Evolutionary conservation across 768 basidiomycete species (phyloP), one percentile per base, ranked within the genome.

Genomic region (Thelephora aurantiotincta): DNA sequence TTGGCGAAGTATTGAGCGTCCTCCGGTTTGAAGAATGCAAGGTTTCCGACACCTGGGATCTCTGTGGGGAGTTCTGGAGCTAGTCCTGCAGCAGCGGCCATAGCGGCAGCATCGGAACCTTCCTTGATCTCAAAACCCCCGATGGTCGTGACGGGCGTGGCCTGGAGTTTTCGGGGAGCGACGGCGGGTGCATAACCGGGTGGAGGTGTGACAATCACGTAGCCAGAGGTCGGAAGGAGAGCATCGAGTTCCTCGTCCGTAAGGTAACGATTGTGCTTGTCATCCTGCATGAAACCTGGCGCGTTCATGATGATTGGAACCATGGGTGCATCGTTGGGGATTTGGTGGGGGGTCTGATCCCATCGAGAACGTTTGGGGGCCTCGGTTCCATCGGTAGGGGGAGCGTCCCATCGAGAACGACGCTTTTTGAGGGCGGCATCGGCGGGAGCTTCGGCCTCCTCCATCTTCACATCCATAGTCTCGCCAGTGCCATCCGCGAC

Each of bases 1-100:
- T 97, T 96, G 46, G 91, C 84, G 54, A 99, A 98, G 65, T 98
- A 99, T 61, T 93, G 84, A 1, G 93, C 91, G 55, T 99, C 96
- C 66, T 99, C 96, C 1, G 89, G 75, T 65, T 99, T 99, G 76
- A 99, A 92, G 70, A 99, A 98, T 5, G 93, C 90, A 42, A 99
- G 75, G 54, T 82, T 90, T 30, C 96, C 96, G 38, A 99, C 93
- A 26, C 96, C 96, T 22, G 93, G 92, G 53, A 99, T 98, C 61
- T 99, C 94, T 2, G 94, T 97, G 6, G 93, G 93, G 6, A 94
- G 65, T 56, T 99, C 94, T 5, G 87, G 86, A 18, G 86, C 87
- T 43, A 94, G 81, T 43, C 93, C 92, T 0, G 91, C 88, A 0
- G 90, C 91, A 0, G 90, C 92, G 0, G 89, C 88, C 0, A 77